These are phyloP conservation scores for Aphanoascus verrucosus DNA, from an alignment of 2,329 filamentous ascomycete species.

Conservation along the genomic window DNA sequence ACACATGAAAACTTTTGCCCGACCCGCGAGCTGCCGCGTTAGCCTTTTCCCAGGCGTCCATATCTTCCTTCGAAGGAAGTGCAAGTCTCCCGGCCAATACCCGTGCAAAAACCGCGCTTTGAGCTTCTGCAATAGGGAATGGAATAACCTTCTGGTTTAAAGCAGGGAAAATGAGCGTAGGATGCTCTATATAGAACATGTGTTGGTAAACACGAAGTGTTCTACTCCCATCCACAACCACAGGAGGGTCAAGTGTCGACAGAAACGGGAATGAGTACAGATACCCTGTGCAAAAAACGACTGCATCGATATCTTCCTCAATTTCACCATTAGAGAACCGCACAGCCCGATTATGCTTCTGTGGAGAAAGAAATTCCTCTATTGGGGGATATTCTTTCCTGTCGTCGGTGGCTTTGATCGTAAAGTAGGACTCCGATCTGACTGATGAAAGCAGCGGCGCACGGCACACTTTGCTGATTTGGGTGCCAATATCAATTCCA, in stretches of 20 bases:
- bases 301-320: constrained; percentile 58
- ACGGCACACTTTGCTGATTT: constrained; percentile 55
- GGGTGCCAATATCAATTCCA: constrained; percentile 68
- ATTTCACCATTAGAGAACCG: constrained; percentile 55
- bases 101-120: constrained; percentile 64
- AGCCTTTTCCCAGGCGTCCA: constrained; percentile 56
- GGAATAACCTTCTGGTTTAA: constrained; percentile 80
- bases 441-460: constrained; percentile 55
- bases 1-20: constrained; percentile 44
- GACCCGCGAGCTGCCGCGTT: constrained; percentile 35
- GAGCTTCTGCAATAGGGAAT: constrained; percentile 68
- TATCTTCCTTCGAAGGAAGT: constrained; percentile 53
- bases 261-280: constrained; percentile 74
- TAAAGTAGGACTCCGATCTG: constrained; percentile 41
- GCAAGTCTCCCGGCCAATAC: constrained; percentile 61
- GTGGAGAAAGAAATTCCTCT: constrained; percentile 43
- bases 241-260: constrained; percentile 38
- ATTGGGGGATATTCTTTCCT: constrained; percentile 51
- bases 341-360: constrained; percentile 46
- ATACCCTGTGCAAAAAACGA: constrained; percentile 86
- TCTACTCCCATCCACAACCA: constrained; percentile 58
- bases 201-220: constrained; percentile 68
- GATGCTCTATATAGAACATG: constrained; percentile 62
- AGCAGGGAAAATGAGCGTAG: constrained; percentile 66
- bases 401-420: constrained; percentile 30